Evolutionary conservation across 2,329 filamentous ascomycete species (phyloP), one percentile per base, ranked within the genome.

Genomic region (Davidsoniella neocaledoniae): DNA sequence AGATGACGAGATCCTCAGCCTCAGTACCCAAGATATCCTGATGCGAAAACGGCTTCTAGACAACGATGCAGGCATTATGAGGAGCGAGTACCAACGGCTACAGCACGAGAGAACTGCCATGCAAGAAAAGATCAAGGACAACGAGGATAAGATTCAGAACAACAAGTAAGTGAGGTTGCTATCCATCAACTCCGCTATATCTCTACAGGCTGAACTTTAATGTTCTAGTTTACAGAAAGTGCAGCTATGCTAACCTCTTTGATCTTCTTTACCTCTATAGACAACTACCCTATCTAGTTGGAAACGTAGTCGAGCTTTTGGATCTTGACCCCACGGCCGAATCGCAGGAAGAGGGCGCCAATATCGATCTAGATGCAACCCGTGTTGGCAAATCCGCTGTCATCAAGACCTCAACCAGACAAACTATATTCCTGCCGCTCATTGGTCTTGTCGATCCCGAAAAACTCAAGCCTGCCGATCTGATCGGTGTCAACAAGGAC

Each of bases 41-140:
- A 94, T 87, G 60, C 79, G 91, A 65, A 84, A 81, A 71, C 81
- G 88, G 61, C 75, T 98, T 62, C 73, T 98, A 57, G 91, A 98
- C 68, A 98, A 98, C 67, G 91, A 98, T 67, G 84, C 91, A 61
- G 78, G 91, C 60, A 96, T 98, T 68, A 96, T 98, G 87, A 90
- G 84, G 74, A 94, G 87, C 73, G 91, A 98, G 67, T 87, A 79
- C 60, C 88, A 94, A 63, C 82, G 91, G 58, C 73, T 98, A 68
- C 83, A 83, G 60, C 91, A 98, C 61, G 91, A 98, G 69, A 94
- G 94, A 70, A 79, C 83, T 46, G 81, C 86, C 45, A 98, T 98
- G 91, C 80, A 81, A 52, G 90, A 96, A 67, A 96, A 95, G 73
- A 96, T 98, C 67, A 96, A 95, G 74, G 91, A 98, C 64, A 98